phyloP scores from a whole-genome alignment of 2,329 filamentous ascomycete species.

The Xylariales sp. region DNA sequence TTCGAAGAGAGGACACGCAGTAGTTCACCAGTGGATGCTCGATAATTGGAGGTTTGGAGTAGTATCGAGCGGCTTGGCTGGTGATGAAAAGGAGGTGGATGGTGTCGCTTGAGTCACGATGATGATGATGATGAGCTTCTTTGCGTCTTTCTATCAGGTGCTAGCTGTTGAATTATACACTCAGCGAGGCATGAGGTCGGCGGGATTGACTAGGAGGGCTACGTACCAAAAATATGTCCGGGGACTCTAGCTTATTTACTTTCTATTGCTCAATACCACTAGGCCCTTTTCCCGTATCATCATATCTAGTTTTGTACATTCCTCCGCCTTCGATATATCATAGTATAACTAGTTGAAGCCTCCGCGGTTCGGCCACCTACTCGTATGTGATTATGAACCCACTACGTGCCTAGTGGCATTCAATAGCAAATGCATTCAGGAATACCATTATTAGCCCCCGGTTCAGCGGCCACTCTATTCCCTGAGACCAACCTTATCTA shows the following conservation, averaged over 20 bases:
- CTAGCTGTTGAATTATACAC: conserved; percentile 34
- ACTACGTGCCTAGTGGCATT: neutral
- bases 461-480: neutral
- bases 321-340: neutral
- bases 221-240: conserved; percentile 31
- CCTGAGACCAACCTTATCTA: neutral
- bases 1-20: conserved; percentile 72
- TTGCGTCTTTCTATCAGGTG: conserved; percentile 30
- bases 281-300: conserved; percentile 1
- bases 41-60: conserved; percentile 50
- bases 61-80: conserved; percentile 11
- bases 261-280: conserved; percentile 27
- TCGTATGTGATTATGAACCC: conserved; percentile 5
- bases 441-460: neutral
- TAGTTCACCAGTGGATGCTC: conserved; percentile 64
- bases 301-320: neutral
- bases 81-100: conserved; percentile 3
- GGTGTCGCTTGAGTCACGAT: conserved; percentile 24
- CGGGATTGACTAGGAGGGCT: conserved; percentile 17
- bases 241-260: conserved; percentile 23
- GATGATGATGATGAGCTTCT: conserved; percentile 29
- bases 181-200: conserved; percentile 8
- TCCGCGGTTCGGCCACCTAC: neutral
- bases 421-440: neutral
- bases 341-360: neutral